A percentile compares a stretch with the other conserved stretches of the same genome.
These are phyloP conservation scores for Hymenoscyphus fructigenus DNA, from an alignment of 2,329 filamentous ascomycete species.

Conservation along the genomic window DNA sequence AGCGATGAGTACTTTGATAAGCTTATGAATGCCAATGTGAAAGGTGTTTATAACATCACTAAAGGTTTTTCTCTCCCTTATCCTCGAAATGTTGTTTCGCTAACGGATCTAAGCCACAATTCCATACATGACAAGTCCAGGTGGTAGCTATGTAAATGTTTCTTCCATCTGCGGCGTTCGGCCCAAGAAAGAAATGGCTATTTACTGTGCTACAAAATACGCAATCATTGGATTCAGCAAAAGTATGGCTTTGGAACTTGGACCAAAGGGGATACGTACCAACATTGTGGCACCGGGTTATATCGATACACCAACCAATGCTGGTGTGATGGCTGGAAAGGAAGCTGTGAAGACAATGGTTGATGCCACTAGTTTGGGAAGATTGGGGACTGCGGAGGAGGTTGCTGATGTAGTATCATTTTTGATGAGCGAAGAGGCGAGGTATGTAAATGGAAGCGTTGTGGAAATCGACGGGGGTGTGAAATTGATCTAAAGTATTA, in stretches of 20 bases:
- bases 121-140: constrained; percentile 37
- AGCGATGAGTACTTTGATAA: constrained; percentile 46
- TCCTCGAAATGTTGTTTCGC: constrained; percentile 28
- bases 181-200: constrained; percentile 25
- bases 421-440: constrained; percentile 49
- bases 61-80: constrained; percentile 28
- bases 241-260: constrained; percentile 39
- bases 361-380: constrained; percentile 28
- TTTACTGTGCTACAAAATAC: constrained; percentile 41
- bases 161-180: constrained; percentile 39
- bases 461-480: not conserved
- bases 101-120: constrained; percentile 44
- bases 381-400: constrained; percentile 45
- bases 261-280: constrained; percentile 39
- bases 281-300: constrained; percentile 43
- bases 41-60: constrained; percentile 43
- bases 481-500: not conserved
- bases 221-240: constrained; percentile 42
- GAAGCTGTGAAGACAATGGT: constrained; percentile 41
- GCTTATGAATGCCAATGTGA: constrained; percentile 45
- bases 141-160: constrained; percentile 41
- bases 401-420: constrained; percentile 50
- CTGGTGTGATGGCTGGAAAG: constrained; percentile 47
- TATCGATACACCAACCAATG: constrained; percentile 47
- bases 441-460: constrained; percentile 48